Base-by-base conservation (phyloP, 441 rosid genomes). In the Hura crepitans region DNA sequence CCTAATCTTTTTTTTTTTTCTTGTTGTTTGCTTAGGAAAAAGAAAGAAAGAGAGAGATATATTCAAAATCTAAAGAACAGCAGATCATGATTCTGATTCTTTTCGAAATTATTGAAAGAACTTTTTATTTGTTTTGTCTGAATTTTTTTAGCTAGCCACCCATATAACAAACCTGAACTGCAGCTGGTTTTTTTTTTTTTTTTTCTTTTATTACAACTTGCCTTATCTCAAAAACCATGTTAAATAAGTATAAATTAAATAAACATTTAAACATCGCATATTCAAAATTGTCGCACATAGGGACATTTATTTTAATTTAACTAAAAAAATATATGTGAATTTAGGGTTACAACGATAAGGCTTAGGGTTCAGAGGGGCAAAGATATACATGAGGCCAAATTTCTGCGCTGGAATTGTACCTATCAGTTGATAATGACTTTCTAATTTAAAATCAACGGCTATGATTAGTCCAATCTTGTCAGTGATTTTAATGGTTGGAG, bases 401-500 rank as follows among this genome's bases (percentile, higher is more conserved):
- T 45, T 70, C 69, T 77, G 79, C 47, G 66, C 75, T 81, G 79
- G 81, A 74, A 33, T 73, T 64, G 85, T 78, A 62, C 61, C 79
- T 66, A 58, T 84, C 83, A 73, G 8, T 60, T 70, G 82, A 79
- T 9, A 65, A 72, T 27, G 83, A 87, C 91, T 62, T 28, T 66
- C 66, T 71, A 50, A 81, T 86, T 88, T 81, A 74, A 86, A 86
- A 77, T 68, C 77, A 77, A 80, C 77, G 90, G 86, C 78, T 62
- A 6, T 23, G 85, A 87, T 87, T 62, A 39, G 43, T 42, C 71
- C 65, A 70, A 57, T 59, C 63, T 3, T 64, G 73, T 71, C 77
- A 47, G 63, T 33, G 3, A 2, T 37, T 33, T n/a, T n/a, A 70
- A 54, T 37, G 78, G 79, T 75, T 12, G 56, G 74, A 54, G 49